Evolutionary conservation across 495 filamentous ascomycete species (phyloP).

Genomic region (Podospora sp.): DNA sequence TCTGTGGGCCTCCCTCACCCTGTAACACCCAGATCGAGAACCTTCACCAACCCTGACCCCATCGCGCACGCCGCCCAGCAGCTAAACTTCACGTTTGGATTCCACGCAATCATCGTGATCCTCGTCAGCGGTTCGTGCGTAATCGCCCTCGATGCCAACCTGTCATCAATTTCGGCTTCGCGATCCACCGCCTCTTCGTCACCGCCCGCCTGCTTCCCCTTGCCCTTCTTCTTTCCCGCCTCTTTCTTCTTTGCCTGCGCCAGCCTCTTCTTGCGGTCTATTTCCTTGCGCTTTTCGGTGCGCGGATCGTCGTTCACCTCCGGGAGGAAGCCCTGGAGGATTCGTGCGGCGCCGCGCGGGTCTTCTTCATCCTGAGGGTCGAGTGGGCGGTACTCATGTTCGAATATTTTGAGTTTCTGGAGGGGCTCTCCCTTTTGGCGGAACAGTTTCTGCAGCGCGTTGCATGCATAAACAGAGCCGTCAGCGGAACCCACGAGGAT

Average conservation of each 20-base stretch:
- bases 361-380: background rate
- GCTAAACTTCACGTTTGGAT: constrained; percentile 50
- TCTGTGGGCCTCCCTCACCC: background rate
- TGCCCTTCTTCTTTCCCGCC: constrained; percentile 57
- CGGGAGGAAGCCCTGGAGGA: constrained; percentile 47
- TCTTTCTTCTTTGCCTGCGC: constrained; percentile 57
- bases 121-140: constrained; percentile 50
- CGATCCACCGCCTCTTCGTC: constrained; percentile 31
- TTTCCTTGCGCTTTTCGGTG: constrained; percentile 64
- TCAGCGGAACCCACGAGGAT: constrained; percentile 48
- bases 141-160: constrained; percentile 41
- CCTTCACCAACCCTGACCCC: constrained; percentile 50
- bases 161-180: constrained; percentile 32
- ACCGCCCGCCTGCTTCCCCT: constrained; percentile 31
- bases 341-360: constrained; percentile 39
- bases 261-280: constrained; percentile 54
- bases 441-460: constrained; percentile 50
- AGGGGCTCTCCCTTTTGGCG: constrained; percentile 45
- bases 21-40: constrained; percentile 51
- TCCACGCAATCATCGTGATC: constrained; percentile 49
- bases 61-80: constrained; percentile 58
- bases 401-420: constrained; percentile 49
- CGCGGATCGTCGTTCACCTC: constrained; percentile 68
- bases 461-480: constrained; percentile 48
- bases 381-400: constrained; percentile 47